These are phyloP conservation scores for Penicillium goetzii DNA, from an alignment of 495 filamentous ascomycete genomes.

Conservation along the genomic window DNA sequence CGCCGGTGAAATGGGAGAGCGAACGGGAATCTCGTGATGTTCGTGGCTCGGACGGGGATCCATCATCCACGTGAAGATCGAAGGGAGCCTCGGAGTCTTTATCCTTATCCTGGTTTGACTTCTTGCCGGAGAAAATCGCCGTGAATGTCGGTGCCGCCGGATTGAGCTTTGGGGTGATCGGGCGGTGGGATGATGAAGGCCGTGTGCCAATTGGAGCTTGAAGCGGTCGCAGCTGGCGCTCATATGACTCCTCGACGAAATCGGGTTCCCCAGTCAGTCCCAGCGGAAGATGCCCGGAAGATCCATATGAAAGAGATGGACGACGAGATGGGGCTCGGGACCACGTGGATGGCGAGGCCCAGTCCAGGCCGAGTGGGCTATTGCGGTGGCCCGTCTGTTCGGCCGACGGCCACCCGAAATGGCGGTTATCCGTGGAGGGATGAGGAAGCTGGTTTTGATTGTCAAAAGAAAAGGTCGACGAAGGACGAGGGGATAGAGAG, in stretches of 20 bases:
- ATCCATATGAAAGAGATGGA: conserved; percentile 59
- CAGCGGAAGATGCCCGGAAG: conserved; percentile 56
- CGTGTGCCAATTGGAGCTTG: conserved; percentile 60
- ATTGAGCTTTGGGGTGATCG: conserved; percentile 62
- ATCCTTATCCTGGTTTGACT: conserved; percentile 45
- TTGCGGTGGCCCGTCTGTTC: conserved; percentile 56
- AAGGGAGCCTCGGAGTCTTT: conserved; percentile 39
- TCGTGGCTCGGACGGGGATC: conserved; percentile 65
- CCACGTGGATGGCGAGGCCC: conserved; percentile 60
- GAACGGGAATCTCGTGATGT: conserved; percentile 64
- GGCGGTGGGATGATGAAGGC: conserved; percentile 57
- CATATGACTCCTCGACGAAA: conserved; percentile 46
- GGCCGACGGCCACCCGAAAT: conserved; percentile 64
- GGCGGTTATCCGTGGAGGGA: conserved; percentile 77
- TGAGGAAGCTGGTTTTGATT: conserved; percentile 64
- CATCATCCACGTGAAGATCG: conserved; percentile 49
- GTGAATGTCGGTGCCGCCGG: conserved; percentile 64
- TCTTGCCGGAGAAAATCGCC: conserved; percentile 51
- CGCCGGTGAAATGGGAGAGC: conserved; percentile 64
- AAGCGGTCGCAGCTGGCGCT: conserved; percentile 50
- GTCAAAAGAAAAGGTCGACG: conserved; percentile 79
- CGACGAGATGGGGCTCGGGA: conserved; percentile 59
- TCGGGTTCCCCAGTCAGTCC: conserved; percentile 54
- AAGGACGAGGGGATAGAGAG: conserved; percentile 72
- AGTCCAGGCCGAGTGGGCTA: conserved; percentile 59